phyloP scores from a whole-genome alignment of 2,329 filamentous ascomycete genomes.

The Fusarium anguioides region DNA sequence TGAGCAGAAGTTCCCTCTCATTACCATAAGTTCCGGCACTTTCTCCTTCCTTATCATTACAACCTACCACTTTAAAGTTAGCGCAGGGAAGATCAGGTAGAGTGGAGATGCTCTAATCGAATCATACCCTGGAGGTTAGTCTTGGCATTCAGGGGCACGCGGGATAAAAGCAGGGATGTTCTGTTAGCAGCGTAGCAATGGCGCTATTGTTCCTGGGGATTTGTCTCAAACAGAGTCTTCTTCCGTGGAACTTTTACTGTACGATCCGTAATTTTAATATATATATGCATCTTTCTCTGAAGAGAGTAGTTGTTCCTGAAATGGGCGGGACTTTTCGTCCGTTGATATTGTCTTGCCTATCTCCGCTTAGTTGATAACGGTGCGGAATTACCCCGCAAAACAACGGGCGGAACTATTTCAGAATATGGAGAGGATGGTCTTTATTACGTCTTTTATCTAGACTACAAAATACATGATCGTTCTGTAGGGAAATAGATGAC shows the following conservation, averaged over 20 bases:
- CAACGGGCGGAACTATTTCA: too few species aligned
- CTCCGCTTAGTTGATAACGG: neutral
- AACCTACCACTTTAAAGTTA: constrained; percentile 15
- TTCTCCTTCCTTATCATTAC: constrained; percentile 4
- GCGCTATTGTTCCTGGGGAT: neutral
- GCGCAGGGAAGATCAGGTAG: constrained; percentile 12
- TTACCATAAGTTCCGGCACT: constrained; percentile 16
- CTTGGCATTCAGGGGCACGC: constrained; percentile 17
- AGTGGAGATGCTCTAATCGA: neutral
- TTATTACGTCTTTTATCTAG: too few species aligned
- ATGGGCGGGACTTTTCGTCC: neutral
- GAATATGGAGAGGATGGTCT: too few species aligned
- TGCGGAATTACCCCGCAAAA: neutral
- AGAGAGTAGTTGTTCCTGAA: too few species aligned
- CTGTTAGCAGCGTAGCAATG: neutral
- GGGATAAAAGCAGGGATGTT: neutral
- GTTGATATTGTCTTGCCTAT: neutral
- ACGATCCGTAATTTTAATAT: neutral
- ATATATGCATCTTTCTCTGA: neutral
- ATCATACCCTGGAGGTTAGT: neutral
- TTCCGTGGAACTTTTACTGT: neutral
- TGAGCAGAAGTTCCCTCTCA: constrained; percentile 12
- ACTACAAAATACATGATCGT: too few species aligned
- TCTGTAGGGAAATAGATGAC: too few species aligned
- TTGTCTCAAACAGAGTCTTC: neutral